A percentile compares a stretch with the other conserved stretches of the same genome.
phyloP scores from a whole-genome alignment of 1,284 basidiomycete genomes.

The Pseudozyma sp. region DNA sequence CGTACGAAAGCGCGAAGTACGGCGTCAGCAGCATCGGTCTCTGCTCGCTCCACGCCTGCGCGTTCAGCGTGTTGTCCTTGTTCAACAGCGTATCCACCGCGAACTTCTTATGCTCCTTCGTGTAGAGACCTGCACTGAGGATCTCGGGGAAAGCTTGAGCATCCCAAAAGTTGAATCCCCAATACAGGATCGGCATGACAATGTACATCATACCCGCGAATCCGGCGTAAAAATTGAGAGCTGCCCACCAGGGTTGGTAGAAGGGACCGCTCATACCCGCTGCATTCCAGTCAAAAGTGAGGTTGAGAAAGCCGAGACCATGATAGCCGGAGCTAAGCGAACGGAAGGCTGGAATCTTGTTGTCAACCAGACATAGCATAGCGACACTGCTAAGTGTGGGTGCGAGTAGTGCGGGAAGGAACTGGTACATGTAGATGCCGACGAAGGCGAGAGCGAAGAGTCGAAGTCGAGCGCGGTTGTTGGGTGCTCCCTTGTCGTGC shows the following conservation, averaged over 20 bases:
- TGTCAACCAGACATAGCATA: conserved; percentile 71
- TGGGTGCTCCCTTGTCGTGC: conserved; percentile 68
- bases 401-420: conserved; percentile 72
- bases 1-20: conserved; percentile 71
- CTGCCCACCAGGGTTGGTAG: conserved; percentile 72
- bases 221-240: conserved; percentile 68
- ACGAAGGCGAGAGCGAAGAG: conserved; percentile 71
- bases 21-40: conserved; percentile 72
- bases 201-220: conserved; percentile 71
- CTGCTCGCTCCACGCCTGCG: conserved; percentile 68
- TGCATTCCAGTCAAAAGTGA: conserved; percentile 72
- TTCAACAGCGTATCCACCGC: conserved; percentile 57
- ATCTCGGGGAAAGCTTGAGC: conserved; percentile 68
- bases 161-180: conserved; percentile 71
- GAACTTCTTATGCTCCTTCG: conserved; percentile 54
- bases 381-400: conserved; percentile 72
- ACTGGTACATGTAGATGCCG: conserved; percentile 70
- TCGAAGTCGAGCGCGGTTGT: conserved; percentile 69
- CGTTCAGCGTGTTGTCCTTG: conserved; percentile 70
- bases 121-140: conserved; percentile 70
- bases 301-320: conserved; percentile 72
- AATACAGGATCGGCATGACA: conserved; percentile 71
- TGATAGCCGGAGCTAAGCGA: conserved; percentile 72
- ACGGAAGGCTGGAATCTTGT: conserved; percentile 69
- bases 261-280: conserved; percentile 71